phyloP scores from a whole-genome alignment of 768 basidiomycete genomes.

The Boletus subparvulus region DNA sequence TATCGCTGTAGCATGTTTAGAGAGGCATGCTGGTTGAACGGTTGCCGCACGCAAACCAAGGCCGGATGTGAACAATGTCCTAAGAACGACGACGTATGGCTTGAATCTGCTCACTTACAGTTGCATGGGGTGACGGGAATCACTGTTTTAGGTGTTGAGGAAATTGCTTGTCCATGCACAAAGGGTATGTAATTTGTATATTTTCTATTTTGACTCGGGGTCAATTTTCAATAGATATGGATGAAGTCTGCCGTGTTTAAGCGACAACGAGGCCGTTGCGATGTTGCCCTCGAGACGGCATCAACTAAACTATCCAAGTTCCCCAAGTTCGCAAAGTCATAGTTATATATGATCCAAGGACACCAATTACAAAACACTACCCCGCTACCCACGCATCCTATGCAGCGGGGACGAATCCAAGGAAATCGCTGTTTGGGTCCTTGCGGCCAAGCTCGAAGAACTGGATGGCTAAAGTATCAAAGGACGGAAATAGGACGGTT shows the following conservation, averaged over 20 bases:
- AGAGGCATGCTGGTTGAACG: constrained; percentile 96
- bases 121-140: constrained; percentile 43
- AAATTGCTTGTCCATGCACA: constrained; percentile 87
- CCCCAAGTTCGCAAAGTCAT: constrained; percentile 77
- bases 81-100: constrained; percentile 96
- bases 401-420: constrained; percentile 86
- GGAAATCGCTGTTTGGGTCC: constrained; percentile 82
- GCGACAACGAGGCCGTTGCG: constrained; percentile 77
- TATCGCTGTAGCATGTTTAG: constrained; percentile 96
- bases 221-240: constrained; percentile 71
- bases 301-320: constrained; percentile 76
- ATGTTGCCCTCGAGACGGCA: constrained; percentile 73
- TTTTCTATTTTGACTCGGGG: not conserved
- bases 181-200: constrained; percentile 53
- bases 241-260: constrained; percentile 98
- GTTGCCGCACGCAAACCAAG: constrained; percentile 94
- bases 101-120: constrained; percentile 94
- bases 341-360: constrained; percentile 92
- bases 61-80: constrained; percentile 94
- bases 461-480: constrained; percentile 90
- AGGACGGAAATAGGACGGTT: constrained; percentile 85
- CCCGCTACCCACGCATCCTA: constrained; percentile 75
- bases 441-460: constrained; percentile 88
- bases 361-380: constrained; percentile 59
- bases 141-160: constrained; percentile 21